Evolutionary conservation across 345 rosid genomes (phyloP).

Genomic region (Hibiscus mutabilis): DNA sequence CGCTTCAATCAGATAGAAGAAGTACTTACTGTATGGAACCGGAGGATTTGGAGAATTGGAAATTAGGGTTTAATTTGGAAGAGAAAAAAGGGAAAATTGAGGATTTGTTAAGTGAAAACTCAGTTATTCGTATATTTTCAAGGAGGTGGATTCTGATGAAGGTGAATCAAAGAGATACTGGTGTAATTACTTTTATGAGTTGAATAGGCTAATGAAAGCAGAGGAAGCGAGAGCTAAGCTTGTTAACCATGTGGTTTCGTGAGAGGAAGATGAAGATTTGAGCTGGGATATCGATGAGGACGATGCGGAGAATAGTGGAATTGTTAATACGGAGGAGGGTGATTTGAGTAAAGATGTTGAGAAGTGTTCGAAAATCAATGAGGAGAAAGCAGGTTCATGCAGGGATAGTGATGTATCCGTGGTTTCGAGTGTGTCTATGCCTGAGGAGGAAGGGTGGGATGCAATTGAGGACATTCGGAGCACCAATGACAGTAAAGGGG

Average conservation of each 20-base stretch:
- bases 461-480: constrained; percentile 58
- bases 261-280: constrained; percentile 66
- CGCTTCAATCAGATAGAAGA: constrained; percentile 37
- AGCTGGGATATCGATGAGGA: constrained; percentile 77
- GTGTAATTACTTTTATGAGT: constrained; percentile 54
- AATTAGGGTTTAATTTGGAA: constrained; percentile 40
- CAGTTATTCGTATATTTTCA: constrained; percentile 31
- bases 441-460: constrained; percentile 77
- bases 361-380: not conserved
- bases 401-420: constrained; percentile 64
- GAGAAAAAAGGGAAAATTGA: constrained; percentile 39
- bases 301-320: constrained; percentile 11
- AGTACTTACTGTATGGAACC: constrained; percentile 47
- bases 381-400: constrained; percentile 25
- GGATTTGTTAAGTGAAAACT: constrained; percentile 27
- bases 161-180: constrained; percentile 52
- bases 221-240: constrained; percentile 69
- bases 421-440: constrained; percentile 45
- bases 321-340: not conserved
- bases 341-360: not conserved
- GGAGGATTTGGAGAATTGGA: constrained; percentile 48
- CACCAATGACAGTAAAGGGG: constrained; percentile 34
- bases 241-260: constrained; percentile 46
- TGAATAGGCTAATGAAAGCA: constrained; percentile 43
- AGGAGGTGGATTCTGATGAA: constrained; percentile 27